Base-by-base conservation (phyloP, 2,329 filamentous ascomycete species). In the Dothideomycetidae sp. region DNA sequence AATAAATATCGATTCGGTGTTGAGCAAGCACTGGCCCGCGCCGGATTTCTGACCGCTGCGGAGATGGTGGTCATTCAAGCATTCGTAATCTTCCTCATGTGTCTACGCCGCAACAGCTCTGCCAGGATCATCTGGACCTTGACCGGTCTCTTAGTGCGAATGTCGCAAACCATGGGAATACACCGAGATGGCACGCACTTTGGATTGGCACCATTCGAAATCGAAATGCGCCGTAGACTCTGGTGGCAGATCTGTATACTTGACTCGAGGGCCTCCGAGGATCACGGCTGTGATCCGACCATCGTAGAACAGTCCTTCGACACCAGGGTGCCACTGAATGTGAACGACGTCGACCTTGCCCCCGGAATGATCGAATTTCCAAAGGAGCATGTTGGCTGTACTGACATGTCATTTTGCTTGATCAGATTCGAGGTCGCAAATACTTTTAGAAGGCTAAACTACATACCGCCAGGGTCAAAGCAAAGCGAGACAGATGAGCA, bases 61-160 rank as follows among this genome's bases (percentile, higher is more conserved):
- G 75, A 75, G 48, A 58, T 73, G 13, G 59, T 74, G 26, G 66
- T 78, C 7, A 55, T 80, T 11, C 75, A 79, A 52, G 71, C 75
- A 1, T 68, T 75, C 26, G 60, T 73, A 7, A 57, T 78, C 23
- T 79, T 77, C 49, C 53, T 80, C 15, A 69, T 75, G 30, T 60
- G 70, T 52, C 56, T 63, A 44, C 64, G 71, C 10, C 60, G 68
- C 4, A 67, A 67, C 39, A 62, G 60, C 44, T 61, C 66, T 44
- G 62, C 64, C 14, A 54, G 64, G 13, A 62, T 64, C 28, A 66
- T 68, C 31, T 77, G 72, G 71, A 71, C 71, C 5, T 53, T 76
- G 45, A 71, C 66, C 2, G 73, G 73, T 2, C 55, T 76, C 9
- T 62, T 67, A 2, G 66, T 76, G 11, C 59, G 72, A 11, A 73